Evolutionary conservation across 306 rosid genomes (phyloP).

Genomic region (Fragaria ananassa): DNA sequence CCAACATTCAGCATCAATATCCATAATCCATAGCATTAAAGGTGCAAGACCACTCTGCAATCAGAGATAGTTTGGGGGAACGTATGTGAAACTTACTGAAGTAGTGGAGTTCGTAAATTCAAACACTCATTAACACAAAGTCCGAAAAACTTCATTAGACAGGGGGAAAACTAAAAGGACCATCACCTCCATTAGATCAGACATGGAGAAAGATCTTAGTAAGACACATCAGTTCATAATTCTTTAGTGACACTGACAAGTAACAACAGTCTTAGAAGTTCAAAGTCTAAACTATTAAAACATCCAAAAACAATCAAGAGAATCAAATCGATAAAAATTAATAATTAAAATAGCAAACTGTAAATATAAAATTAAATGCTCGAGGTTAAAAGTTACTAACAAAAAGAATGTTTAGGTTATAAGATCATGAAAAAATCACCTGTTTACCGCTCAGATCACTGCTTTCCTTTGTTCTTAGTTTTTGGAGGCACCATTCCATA

Average conservation of each 20-base stretch:
- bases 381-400: neutral
- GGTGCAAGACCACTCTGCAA: neutral
- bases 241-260: neutral
- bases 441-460: constrained; percentile 28
- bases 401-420: too few relatives aligned
- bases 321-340: neutral
- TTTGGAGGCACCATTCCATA: constrained; percentile 49
- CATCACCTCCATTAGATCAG: neutral
- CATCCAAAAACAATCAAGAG: neutral
- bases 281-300: neutral
- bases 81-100: neutral
- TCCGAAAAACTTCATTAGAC: too few relatives aligned
- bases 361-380: neutral
- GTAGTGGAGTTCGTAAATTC: neutral
- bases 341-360: neutral
- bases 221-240: neutral
- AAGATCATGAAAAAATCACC: constrained; percentile 32
- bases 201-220: neutral
- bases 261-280: neutral
- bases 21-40: neutral
- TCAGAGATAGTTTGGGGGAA: neutral
- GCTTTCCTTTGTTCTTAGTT: constrained; percentile 45
- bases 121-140: neutral
- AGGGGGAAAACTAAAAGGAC: neutral
- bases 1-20: neutral